Evolutionary conservation across 2,329 filamentous ascomycete species (phyloP).

Genomic region (Fusarium dimerum): DNA sequence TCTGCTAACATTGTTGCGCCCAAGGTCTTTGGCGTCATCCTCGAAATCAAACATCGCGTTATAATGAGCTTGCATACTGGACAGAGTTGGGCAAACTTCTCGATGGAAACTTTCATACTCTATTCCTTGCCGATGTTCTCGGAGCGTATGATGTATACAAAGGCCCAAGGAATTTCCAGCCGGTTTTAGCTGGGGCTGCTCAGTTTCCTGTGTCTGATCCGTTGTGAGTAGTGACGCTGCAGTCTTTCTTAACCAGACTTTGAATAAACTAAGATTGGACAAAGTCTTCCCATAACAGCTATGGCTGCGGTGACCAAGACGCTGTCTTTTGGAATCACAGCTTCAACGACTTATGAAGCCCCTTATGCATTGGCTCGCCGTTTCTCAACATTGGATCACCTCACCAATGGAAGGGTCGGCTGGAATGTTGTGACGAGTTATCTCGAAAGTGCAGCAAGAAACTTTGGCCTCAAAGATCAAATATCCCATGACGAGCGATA

Average conservation of each 20-base stretch:
- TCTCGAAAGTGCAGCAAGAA: slow-evolving; percentile 47
- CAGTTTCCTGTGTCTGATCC: too few species aligned
- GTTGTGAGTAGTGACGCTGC: not conserved
- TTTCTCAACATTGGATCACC: slow-evolving; percentile 5
- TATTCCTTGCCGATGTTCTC: slow-evolving; percentile 52
- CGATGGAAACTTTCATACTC: slow-evolving; percentile 48
- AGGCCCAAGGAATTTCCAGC: slow-evolving; percentile 1
- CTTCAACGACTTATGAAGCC: not conserved
- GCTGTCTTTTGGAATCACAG: slow-evolving; percentile 2
- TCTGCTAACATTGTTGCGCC: too few species aligned
- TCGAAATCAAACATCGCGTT: too few species aligned
- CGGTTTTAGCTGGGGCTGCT: not conserved
- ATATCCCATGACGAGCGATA: slow-evolving; percentile 52
- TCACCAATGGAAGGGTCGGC: not conserved
- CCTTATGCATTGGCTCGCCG: not conserved
- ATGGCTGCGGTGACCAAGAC: slow-evolving; percentile 6
- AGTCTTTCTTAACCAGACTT: slow-evolving; percentile 42
- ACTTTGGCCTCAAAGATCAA: slow-evolving; percentile 44
- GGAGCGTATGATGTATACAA: slow-evolving; percentile 39
- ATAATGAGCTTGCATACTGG: slow-evolving; percentile 39
- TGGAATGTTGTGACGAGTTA: slow-evolving; percentile 56
- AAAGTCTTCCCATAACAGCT: slow-evolving; percentile 11
- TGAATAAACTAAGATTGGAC: slow-evolving; percentile 41
- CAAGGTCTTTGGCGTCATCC: too few species aligned
- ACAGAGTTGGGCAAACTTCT: slow-evolving; percentile 47